phyloP scores from a whole-genome alignment of 2,329 filamentous ascomycete species.

The Botrytis byssoidea region DNA sequence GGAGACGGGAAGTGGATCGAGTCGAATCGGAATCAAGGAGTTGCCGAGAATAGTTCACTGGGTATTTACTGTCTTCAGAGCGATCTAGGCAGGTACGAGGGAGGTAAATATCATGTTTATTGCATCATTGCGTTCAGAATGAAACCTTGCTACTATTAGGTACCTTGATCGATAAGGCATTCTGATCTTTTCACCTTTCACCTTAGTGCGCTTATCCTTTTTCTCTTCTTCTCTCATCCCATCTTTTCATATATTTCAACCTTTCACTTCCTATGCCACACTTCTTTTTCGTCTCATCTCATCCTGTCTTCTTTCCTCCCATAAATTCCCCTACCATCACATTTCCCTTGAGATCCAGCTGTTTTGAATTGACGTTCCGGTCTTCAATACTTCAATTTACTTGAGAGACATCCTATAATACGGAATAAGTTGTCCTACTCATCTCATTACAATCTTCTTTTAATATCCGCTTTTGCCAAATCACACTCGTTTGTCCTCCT shows the following conservation, averaged over 20 bases:
- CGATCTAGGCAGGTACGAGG: neutral
- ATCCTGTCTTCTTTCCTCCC: constrained; percentile 20
- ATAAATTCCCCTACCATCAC: constrained; percentile 5
- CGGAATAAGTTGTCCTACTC: neutral
- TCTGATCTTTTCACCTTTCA: neutral
- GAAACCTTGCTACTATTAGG: neutral
- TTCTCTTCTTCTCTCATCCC: neutral
- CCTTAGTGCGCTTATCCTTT: neutral
- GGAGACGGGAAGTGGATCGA: constrained; percentile 11
- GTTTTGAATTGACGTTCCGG: constrained; percentile 25
- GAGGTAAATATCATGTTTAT: neutral
- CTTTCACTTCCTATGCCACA: constrained; percentile 14
- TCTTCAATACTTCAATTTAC: constrained; percentile 21
- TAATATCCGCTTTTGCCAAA: constrained; percentile 23
- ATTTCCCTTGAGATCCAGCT: constrained; percentile 16
- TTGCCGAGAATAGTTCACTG: neutral
- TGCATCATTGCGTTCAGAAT: neutral
- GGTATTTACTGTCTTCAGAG: neutral
- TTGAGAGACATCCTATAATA: neutral
- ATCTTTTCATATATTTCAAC: constrained; percentile 19
- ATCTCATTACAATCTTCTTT: constrained; percentile 22
- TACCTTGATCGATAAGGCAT: neutral
- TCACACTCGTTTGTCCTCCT: constrained; percentile 17
- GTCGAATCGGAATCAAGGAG: neutral
- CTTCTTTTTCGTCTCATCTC: neutral